Percentiles rank a stretch among this genome's conserved stretches.
phyloP scores from a whole-genome alignment of 805 yeast species.

The Cyberlindnera americana region DNA sequence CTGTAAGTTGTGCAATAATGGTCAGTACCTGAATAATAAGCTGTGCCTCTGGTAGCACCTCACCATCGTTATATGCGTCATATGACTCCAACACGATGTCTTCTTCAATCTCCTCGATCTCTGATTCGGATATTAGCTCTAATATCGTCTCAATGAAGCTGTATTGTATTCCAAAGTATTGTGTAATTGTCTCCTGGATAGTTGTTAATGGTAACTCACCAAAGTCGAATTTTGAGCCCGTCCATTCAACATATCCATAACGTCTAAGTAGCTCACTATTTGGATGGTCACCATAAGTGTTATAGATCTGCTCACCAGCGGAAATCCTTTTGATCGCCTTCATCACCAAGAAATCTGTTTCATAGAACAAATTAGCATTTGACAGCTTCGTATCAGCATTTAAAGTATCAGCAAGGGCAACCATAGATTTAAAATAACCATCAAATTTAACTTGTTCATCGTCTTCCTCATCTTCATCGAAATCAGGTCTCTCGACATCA shows the following conservation, averaged over 20 bases:
- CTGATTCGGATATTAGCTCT: constrained; percentile 22
- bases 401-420: constrained; percentile 87
- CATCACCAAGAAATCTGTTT: constrained; percentile 58
- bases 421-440: constrained; percentile 72
- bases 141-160: constrained; percentile 34
- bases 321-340: constrained; percentile 56
- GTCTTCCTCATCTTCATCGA: constrained; percentile 33
- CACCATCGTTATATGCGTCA: constrained; percentile 59
- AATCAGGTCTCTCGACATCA: constrained; percentile 56
- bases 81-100: constrained; percentile 51
- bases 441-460: constrained; percentile 37
- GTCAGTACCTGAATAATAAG: constrained; percentile 52
- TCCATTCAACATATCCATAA: constrained; percentile 83
- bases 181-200: constrained; percentile 30
- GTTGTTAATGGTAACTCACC: constrained; percentile 60
- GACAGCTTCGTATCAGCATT: constrained; percentile 77
- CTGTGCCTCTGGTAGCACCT: constrained; percentile 54
- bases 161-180: constrained; percentile 30
- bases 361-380: constrained; percentile 68
- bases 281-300: constrained; percentile 88
- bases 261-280: constrained; percentile 87
- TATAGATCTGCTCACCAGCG: constrained; percentile 73
- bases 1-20: constrained; percentile 29
- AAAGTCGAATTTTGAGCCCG: constrained; percentile 72
- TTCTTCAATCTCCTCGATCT: constrained; percentile 36